Percentiles rank a stretch among this genome's conserved stretches.
These are phyloP conservation scores for Oidiodendron maius DNA, from an alignment of 495 filamentous ascomycete genomes.

Conservation along the genomic window DNA sequence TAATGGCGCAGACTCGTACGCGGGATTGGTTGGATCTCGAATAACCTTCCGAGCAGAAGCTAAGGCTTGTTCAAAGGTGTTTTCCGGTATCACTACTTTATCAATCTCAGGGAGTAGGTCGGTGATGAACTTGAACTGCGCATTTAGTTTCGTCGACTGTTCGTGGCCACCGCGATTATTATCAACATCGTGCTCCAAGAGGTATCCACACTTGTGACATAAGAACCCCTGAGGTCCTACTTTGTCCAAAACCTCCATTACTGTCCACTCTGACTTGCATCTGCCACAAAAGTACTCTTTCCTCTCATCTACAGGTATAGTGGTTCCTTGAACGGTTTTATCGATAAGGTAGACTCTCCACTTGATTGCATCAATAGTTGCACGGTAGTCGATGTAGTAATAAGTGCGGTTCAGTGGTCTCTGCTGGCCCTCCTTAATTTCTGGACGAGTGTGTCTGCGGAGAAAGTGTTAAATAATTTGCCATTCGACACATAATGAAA, in stretches of 20 bases:
- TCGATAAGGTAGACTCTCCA: constrained; percentile 82
- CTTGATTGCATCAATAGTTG: constrained; percentile 93
- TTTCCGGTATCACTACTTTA: constrained; percentile 70
- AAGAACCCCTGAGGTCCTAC: constrained; percentile 63
- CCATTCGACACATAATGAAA: neutral
- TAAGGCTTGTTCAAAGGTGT: constrained; percentile 77
- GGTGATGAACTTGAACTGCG: constrained; percentile 78
- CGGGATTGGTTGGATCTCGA: constrained; percentile 54
- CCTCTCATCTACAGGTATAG: constrained; percentile 72
- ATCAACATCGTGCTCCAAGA: constrained; percentile 63
- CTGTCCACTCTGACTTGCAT: constrained; percentile 76
- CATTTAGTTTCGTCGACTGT: constrained; percentile 79
- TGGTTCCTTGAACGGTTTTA: constrained; percentile 74
- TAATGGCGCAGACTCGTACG: constrained; percentile 44
- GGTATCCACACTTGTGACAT: constrained; percentile 73
- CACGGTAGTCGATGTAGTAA: constrained; percentile 94
- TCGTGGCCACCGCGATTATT: constrained; percentile 70
- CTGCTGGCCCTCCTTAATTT: constrained; percentile 72
- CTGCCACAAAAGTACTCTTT: constrained; percentile 85
- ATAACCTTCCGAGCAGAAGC: constrained; percentile 51
- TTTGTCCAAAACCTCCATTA: constrained; percentile 77
- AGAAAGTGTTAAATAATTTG: neutral
- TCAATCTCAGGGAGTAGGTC: constrained; percentile 85
- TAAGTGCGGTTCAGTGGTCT: constrained; percentile 81
- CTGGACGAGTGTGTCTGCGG: constrained; percentile 65